phyloP scores from a whole-genome alignment of 148 eudicot species.

The Camellia japonica region DNA sequence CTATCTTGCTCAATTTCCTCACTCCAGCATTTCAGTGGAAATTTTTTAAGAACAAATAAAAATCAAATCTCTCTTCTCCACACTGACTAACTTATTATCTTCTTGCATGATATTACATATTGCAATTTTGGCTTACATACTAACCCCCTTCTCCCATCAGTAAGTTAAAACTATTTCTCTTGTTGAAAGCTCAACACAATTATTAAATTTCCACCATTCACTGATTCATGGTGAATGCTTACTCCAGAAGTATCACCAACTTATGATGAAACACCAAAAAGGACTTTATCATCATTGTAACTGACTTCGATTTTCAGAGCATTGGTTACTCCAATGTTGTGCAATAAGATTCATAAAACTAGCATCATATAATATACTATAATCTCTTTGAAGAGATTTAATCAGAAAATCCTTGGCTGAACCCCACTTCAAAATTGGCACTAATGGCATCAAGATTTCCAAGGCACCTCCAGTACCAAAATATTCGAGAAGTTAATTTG shows the following conservation, averaged over 20 bases:
- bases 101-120: background rate
- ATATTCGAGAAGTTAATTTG: background rate
- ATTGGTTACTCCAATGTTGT: background rate
- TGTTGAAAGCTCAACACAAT: background rate
- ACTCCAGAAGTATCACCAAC: background rate
- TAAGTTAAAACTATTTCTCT: background rate
- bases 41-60: background rate
- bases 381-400: background rate
- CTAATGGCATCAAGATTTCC: background rate
- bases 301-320: background rate
- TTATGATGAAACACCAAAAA: background rate
- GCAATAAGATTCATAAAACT: background rate
- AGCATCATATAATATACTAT: background rate
- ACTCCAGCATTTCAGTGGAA: background rate
- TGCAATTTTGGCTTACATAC: background rate
- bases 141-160: background rate
- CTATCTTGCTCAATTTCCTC: background rate
- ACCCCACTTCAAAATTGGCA: background rate
- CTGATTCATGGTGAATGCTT: background rate
- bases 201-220: background rate
- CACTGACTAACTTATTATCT: background rate
- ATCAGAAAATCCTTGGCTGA: background rate
- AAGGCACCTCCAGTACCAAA: background rate
- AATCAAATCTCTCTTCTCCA: background rate
- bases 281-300: conserved; percentile 1